A percentile compares a stretch with the other conserved stretches of the same genome.
Evolutionary conservation across 2,329 filamentous ascomycete genomes (phyloP).

Genomic region (Mycosphaerelloides madeirae): DNA sequence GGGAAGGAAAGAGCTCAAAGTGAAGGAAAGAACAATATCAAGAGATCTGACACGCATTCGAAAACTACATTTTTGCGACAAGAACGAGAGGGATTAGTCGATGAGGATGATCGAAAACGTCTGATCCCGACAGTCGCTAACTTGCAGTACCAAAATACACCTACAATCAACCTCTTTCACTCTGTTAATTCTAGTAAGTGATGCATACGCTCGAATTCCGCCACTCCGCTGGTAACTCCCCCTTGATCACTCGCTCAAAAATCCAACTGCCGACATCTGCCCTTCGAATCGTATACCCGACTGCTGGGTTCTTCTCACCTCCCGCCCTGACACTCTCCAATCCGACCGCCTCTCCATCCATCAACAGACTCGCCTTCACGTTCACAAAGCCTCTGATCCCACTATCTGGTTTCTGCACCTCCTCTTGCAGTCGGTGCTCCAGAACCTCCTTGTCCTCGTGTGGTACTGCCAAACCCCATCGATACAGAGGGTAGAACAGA

Average conservation of each 20-base stretch:
- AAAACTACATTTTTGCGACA: background rate
- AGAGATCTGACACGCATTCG: too few species aligned
- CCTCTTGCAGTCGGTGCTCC: slow-evolving; percentile 30
- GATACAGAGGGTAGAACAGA: slow-evolving; percentile 32
- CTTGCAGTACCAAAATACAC: background rate
- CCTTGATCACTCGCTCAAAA: slow-evolving; percentile 32
- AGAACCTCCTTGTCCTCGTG: slow-evolving; percentile 40
- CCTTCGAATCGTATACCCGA: slow-evolving; percentile 37
- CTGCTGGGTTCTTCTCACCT: slow-evolving; percentile 28
- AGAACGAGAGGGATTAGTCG: background rate
- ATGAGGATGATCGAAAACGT: background rate
- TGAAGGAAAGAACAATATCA: background rate
- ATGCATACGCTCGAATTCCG: slow-evolving; percentile 32
- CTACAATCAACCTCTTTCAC: background rate
- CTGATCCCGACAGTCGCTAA: background rate
- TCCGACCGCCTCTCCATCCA: slow-evolving; percentile 29
- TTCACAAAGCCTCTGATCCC: slow-evolving; percentile 31
- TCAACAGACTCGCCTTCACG: slow-evolving; percentile 37
- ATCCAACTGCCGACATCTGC: slow-evolving; percentile 40
- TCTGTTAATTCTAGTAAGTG: slow-evolving; percentile 31
- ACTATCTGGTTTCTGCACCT: slow-evolving; percentile 18
- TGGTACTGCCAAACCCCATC: slow-evolving; percentile 31
- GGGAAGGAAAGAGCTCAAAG: too few species aligned
- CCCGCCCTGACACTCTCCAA: slow-evolving; percentile 31
- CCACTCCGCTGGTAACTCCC: slow-evolving; percentile 25